These are phyloP conservation scores for Colletotrichum sp. DNA, from an alignment of 2,329 filamentous ascomycete genomes.

Conservation along the genomic window DNA sequence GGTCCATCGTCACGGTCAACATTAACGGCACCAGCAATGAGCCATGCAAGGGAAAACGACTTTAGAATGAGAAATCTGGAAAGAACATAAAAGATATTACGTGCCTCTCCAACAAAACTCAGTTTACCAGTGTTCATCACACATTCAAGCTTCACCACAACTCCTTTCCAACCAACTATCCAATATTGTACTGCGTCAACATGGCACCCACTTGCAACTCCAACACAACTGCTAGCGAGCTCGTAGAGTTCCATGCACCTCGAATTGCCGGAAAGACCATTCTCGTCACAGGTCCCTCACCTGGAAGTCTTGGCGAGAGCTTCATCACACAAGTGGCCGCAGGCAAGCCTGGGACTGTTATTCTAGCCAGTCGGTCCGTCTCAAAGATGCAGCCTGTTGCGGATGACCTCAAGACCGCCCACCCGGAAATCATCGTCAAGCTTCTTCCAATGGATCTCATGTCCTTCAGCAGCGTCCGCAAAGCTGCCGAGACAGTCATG, in stretches of 20 bases:
- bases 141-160: not conserved
- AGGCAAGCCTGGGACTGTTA: slow-evolving; percentile 23
- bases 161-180: not conserved
- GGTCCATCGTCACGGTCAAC: fast-evolving
- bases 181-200: not conserved
- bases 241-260: slow-evolving; percentile 29
- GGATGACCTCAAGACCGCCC: slow-evolving; percentile 26
- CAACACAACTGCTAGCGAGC: slow-evolving; percentile 13
- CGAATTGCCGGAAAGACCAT: slow-evolving; percentile 40
- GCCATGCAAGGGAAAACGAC: fast-evolving
- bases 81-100: not conserved
- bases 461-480: slow-evolving; percentile 41
- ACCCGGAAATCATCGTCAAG: slow-evolving; percentile 37
- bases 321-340: slow-evolving; percentile 42
- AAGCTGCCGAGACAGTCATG: slow-evolving; percentile 39
- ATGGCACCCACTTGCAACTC: not conserved
- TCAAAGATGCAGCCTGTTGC: not conserved
- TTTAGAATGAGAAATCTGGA: no score
- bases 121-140: not conserved
- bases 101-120: no score
- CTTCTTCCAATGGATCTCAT: slow-evolving; percentile 41
- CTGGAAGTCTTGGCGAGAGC: slow-evolving; percentile 38
- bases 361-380: not conserved
- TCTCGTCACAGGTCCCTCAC: slow-evolving; percentile 45
- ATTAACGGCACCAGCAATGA: not conserved